Percentiles rank a stretch among this genome's conserved stretches.
Evolutionary conservation across 2,329 filamentous ascomycete species (phyloP).

Genomic region (Hypocreales sp.): DNA sequence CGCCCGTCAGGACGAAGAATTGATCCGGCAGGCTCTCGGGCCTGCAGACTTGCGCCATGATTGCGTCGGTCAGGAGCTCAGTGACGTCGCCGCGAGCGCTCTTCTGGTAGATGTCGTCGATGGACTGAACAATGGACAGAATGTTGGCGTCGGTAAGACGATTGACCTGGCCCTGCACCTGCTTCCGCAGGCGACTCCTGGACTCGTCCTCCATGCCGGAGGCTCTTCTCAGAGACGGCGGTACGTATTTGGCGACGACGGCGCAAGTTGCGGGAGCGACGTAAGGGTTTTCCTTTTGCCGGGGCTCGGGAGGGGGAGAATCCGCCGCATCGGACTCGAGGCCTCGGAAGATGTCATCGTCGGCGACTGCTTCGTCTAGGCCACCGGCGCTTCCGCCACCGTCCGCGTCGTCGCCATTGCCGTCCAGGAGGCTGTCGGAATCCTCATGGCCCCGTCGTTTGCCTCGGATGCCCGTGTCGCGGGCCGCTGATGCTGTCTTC

Average conservation of each 20-base stretch:
- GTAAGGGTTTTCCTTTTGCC: conserved; percentile 72
- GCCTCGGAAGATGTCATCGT: conserved; percentile 21
- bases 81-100: conserved; percentile 84
- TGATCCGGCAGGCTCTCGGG: conserved; percentile 68
- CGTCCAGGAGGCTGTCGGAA: conserved; percentile 6
- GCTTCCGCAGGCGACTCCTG: conserved; percentile 54
- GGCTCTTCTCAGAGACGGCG: conserved; percentile 62
- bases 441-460: neutral
- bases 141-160: conserved; percentile 85
- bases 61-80: conserved; percentile 57
- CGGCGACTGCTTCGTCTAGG: conserved; percentile 4
- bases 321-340: conserved; percentile 19
- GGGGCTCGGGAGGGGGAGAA: conserved; percentile 22
- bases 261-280: conserved; percentile 47
- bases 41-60: conserved; percentile 69
- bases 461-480: neutral
- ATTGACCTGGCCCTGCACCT: conserved; percentile 81
- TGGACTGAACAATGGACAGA: conserved; percentile 64
- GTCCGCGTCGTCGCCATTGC: conserved; percentile 8
- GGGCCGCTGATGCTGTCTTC: conserved; percentile 7
- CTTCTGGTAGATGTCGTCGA: conserved; percentile 70
- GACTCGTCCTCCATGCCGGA: conserved; percentile 50
- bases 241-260: conserved; percentile 61
- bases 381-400: neutral
- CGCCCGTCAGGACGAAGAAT: conserved; percentile 79